Evolutionary conservation across 139 green algal species (phyloP), one percentile per base, ranked within the genome.

Genomic region (Volvox reticuliferus): DNA sequence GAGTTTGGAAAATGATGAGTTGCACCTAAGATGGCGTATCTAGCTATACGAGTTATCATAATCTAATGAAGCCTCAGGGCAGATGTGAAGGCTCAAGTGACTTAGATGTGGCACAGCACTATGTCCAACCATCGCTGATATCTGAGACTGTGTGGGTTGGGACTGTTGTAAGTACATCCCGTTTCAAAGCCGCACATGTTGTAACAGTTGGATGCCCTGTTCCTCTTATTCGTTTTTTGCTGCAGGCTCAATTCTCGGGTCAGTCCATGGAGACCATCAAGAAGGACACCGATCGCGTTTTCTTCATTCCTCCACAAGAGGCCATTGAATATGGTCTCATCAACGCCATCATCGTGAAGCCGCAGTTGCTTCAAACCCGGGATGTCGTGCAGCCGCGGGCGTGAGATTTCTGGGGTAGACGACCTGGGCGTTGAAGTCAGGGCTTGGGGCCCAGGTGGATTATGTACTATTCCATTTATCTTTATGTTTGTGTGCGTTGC

Each of bases 321-420:
- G 98, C 98, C n/a, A 96, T 99, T 71, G 98, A 99, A 94, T 99
- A 99, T 91, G 98, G 98, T 79, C 91, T 99, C 22, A 96, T 99
- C 30, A 98, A 99, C 84, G 97, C 95, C 0, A 96, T 99, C 37
- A 96, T 99, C 30, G 88, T 92, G 73, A 97, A 97, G 94, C 96
- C 96, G 2, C 89, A 93, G 67, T 32, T 97, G 73, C 69, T 95
- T 37, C 92, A 94, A 77, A 79, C 61, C 21, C 85, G 94, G 35
- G 86, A 94, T n/a, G n/a, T 93, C 24, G 88, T 82, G 65, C 50
- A 90, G 71, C 16, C 71, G 68, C 1, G 18, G 71, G 71, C 86
- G n/a, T 82, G 67, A 71, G n/a, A 55, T 28, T 30, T 35, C 1
- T 79, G 71, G 28, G 22, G 18, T 79, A 79, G 71, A 28, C 2